Evolutionary conservation across 768 basidiomycete genomes (phyloP).

Genomic region (Porphyrellus cyaneotinctus): DNA sequence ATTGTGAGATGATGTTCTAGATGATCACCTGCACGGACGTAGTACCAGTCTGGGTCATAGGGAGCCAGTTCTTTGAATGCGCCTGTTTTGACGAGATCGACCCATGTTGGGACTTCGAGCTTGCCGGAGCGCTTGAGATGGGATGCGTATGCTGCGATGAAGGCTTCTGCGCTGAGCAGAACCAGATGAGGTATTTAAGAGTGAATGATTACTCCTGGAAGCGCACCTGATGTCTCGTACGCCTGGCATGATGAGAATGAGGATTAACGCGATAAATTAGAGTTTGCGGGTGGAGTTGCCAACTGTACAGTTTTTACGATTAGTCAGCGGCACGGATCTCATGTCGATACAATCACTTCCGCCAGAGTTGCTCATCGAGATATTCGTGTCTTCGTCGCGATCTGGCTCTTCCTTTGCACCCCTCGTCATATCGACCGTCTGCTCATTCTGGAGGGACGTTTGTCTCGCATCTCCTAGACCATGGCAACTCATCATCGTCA

Average conservation of each 20-base stretch:
- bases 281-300: conserved; percentile 33
- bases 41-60: conserved; percentile 99
- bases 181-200: conserved; percentile 9
- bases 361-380: conserved; percentile 58
- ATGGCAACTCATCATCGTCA: conserved; percentile 57
- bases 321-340: conserved; percentile 31
- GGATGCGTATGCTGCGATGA: conserved; percentile 91
- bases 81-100: conserved; percentile 97
- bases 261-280: conserved; percentile 34
- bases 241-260: conserved; percentile 64
- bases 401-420: conserved; percentile 45
- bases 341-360: conserved; percentile 40
- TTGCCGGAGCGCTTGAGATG: conserved; percentile 98
- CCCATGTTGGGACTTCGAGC: conserved; percentile 98
- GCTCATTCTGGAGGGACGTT: conserved; percentile 54
- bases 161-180: conserved; percentile 74
- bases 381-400: conserved; percentile 46
- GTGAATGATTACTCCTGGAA: not conserved
- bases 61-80: conserved; percentile 97
- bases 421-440: conserved; percentile 50
- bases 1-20: not conserved
- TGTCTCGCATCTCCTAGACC: conserved; percentile 50
- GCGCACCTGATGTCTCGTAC: conserved; percentile 74
- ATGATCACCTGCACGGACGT: conserved; percentile 89
- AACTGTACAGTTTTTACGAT: conserved; percentile 40